Evolutionary conservation across 805 yeast species (phyloP).

Genomic region (Lachancea thermotolerans): DNA sequence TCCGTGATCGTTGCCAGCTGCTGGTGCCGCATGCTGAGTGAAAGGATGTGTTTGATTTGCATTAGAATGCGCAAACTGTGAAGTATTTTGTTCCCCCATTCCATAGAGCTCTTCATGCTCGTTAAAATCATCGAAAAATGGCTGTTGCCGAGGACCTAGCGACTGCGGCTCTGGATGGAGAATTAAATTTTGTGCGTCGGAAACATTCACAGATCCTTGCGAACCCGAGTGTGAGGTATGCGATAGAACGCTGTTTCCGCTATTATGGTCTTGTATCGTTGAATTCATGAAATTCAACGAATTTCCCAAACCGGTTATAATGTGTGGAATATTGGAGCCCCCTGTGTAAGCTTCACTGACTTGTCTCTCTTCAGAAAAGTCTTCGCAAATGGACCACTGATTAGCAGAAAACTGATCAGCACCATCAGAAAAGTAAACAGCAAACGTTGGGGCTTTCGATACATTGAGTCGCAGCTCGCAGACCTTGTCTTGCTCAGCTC

Average conservation of each 20-base stretch:
- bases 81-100: constrained; percentile 2
- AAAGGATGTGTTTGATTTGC: constrained; percentile 3
- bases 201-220: not conserved
- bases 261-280: constrained; percentile 42
- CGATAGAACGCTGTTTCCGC: constrained; percentile 26
- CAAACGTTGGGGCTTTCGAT: constrained; percentile 65
- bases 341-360: constrained; percentile 61
- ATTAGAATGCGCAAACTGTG: constrained; percentile 3
- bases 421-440: constrained; percentile 62
- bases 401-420: constrained; percentile 43
- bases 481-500: constrained; percentile 15
- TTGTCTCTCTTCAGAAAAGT: constrained; percentile 78
- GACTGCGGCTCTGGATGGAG: constrained; percentile 9
- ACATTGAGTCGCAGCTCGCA: constrained; percentile 46
- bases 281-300: constrained; percentile 49
- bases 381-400: constrained; percentile 79
- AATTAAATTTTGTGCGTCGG: constrained; percentile 5
- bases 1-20: constrained; percentile 5
- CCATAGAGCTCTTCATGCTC: constrained; percentile 8
- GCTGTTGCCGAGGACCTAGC: constrained; percentile 3
- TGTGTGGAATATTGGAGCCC: constrained; percentile 61
- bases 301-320: constrained; percentile 50
- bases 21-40: not conserved
- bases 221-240: not conserved
- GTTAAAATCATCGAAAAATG: constrained; percentile 7